These are phyloP conservation scores for Cyamopsis tetragonoloba DNA, from an alignment of 306 rosid species.

Conservation along the genomic window DNA sequence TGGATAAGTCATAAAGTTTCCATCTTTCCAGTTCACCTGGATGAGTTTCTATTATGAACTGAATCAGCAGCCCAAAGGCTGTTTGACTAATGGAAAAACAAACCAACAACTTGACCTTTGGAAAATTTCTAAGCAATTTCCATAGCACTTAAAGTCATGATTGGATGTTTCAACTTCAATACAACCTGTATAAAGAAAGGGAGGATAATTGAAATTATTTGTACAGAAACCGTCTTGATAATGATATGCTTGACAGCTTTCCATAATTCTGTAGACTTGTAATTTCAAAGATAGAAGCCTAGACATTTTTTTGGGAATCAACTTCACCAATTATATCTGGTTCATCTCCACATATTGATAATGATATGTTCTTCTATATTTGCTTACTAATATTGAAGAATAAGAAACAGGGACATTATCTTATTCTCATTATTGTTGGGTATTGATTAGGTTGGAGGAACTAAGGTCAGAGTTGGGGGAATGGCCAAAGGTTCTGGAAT, in stretches of 20 bases:
- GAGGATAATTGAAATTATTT: not conserved
- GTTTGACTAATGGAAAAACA: not conserved
- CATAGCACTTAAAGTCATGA: not conserved
- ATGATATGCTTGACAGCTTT: not conserved
- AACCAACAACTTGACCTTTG: not conserved
- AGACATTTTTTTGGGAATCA: slow-evolving; percentile 5
- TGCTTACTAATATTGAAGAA: not conserved
- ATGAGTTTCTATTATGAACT: slow-evolving; percentile 4
- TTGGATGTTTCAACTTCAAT: not conserved
- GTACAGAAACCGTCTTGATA: not conserved
- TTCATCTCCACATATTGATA: slow-evolving; percentile 5
- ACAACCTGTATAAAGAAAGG: not conserved
- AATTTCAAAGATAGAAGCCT: not conserved
- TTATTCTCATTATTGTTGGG: slow-evolving; percentile 21
- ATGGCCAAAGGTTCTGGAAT: slow-evolving; percentile 99
- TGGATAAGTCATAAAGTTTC: slow-evolving; percentile 5
- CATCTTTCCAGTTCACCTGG: slow-evolving; percentile 5
- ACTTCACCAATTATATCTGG: not conserved
- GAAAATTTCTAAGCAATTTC: slow-evolving; percentile 18
- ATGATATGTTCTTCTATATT: too few species aligned
- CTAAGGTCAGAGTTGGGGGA: slow-evolving; percentile 74
- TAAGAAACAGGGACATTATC: not conserved
- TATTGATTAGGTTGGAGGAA: slow-evolving; percentile 64
- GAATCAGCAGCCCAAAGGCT: slow-evolving; percentile 5
- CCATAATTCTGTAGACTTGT: not conserved